Percentiles rank a stretch among this genome's conserved stretches.
phyloP scores from a whole-genome alignment of 129 eudicot species.

The Sambucus nigra region DNA sequence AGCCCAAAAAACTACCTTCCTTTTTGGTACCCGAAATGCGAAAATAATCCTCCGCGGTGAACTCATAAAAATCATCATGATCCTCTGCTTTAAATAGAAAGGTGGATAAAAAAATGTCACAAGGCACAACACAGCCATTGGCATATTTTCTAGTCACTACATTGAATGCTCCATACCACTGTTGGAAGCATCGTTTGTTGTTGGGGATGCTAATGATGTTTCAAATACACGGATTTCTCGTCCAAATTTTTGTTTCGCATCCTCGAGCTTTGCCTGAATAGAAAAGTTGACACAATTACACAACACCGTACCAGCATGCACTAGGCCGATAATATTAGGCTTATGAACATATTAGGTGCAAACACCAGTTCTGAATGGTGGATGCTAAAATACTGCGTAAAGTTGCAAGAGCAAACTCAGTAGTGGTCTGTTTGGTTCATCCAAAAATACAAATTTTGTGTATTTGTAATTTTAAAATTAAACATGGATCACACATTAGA shows the following conservation, averaged over 20 bases:
- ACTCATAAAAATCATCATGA: conserved; percentile 73
- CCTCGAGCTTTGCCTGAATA: conserved; percentile 61
- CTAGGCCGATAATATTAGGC: background rate
- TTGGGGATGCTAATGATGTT: conserved; percentile 46
- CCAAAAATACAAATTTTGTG: no score
- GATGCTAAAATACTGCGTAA: no score
- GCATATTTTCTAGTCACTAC: background rate
- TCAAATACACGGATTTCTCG: conserved; percentile 80
- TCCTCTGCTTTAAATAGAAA: conserved; percentile 44
- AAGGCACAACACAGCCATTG: background rate
- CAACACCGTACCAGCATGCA: background rate
- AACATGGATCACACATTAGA: no score
- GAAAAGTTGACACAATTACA: background rate
- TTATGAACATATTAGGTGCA: no score
- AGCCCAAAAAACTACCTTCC: conserved; percentile 67
- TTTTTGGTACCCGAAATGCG: conserved; percentile 55
- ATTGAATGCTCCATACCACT: conserved; percentile 22
- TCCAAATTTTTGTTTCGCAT: conserved; percentile 61
- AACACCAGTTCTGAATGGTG: no score
- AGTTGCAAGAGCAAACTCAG: no score
- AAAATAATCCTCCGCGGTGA: conserved; percentile 71
- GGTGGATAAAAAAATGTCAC: background rate
- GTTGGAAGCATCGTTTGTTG: conserved; percentile 27
- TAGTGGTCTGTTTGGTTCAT: no score
- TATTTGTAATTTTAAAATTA: no score